Evolutionary conservation across 2,329 filamentous ascomycete species (phyloP).

Genomic region (Phyllosticta citrichinensis): DNA sequence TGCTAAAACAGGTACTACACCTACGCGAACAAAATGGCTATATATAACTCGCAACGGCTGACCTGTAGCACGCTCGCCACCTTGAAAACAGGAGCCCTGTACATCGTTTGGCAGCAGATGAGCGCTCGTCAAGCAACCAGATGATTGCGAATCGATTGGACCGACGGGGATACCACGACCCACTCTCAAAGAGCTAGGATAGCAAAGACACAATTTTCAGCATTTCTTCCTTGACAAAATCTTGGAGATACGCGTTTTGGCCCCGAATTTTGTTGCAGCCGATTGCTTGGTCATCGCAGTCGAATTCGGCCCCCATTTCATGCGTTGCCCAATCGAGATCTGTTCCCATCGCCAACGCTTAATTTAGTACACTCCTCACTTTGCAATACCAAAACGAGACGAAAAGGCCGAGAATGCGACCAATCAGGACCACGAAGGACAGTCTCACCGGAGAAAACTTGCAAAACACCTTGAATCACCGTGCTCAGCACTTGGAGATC

Average conservation of each 20-base stretch:
- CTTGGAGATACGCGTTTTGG: background rate
- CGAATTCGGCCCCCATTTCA: background rate
- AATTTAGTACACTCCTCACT: background rate
- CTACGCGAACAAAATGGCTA: background rate
- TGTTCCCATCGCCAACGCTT: background rate
- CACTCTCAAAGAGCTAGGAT: background rate
- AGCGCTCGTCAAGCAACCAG: background rate
- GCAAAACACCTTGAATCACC: background rate
- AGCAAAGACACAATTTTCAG: background rate
- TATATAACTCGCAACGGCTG: background rate
- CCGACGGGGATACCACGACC: background rate
- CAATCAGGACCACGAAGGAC: background rate
- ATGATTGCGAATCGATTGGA: background rate
- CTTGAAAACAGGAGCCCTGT: background rate
- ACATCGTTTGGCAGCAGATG: background rate
- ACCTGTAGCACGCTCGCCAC: background rate
- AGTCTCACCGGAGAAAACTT: background rate
- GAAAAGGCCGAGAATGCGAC: background rate
- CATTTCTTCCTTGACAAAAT: background rate
- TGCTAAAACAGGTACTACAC: background rate
- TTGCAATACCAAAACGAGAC: background rate
- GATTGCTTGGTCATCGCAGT: background rate
- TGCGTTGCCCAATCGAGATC: background rate
- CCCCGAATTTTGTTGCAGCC: background rate
- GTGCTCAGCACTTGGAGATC: background rate